Percentiles rank a stretch among this genome's conserved stretches.
phyloP scores from a whole-genome alignment of 768 basidiomycete species.

The Pleurotus ostreatus region DNA sequence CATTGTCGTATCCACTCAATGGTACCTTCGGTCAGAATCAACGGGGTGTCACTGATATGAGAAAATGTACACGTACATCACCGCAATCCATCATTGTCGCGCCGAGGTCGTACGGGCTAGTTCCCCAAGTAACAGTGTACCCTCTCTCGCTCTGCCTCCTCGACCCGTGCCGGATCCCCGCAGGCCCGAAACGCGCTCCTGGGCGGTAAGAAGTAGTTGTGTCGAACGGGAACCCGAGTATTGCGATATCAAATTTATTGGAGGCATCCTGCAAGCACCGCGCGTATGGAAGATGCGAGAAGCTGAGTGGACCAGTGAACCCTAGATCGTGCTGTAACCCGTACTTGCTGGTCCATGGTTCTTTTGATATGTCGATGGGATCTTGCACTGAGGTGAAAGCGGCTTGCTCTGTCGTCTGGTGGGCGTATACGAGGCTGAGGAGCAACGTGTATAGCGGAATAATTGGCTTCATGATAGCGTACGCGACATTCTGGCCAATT shows the following conservation, averaged over 20 bases:
- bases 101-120: conserved; percentile 45
- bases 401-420: background rate
- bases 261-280: conserved; percentile 47
- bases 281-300: conserved; percentile 61
- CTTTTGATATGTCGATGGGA: conserved; percentile 1
- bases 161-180: conserved; percentile 59
- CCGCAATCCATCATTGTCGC: conserved; percentile 59
- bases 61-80: conserved; percentile 39
- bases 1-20: conserved; percentile 52
- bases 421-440: background rate
- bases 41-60: background rate
- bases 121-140: conserved; percentile 50
- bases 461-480: background rate
- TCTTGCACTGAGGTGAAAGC: background rate
- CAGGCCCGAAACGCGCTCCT: conserved; percentile 63
- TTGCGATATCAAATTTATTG: conserved; percentile 50
- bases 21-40: conserved; percentile 14
- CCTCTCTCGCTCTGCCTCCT: conserved; percentile 43
- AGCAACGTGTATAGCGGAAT: background rate
- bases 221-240: conserved; percentile 64
- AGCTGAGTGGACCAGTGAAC: conserved; percentile 28
- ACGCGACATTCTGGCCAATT: background rate
- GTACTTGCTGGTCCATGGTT: conserved; percentile 15
- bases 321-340: conserved; percentile 11
- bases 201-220: conserved; percentile 45